Base-by-base conservation (phyloP, 129 eudicot species). In the Tagetes erecta region DNA sequence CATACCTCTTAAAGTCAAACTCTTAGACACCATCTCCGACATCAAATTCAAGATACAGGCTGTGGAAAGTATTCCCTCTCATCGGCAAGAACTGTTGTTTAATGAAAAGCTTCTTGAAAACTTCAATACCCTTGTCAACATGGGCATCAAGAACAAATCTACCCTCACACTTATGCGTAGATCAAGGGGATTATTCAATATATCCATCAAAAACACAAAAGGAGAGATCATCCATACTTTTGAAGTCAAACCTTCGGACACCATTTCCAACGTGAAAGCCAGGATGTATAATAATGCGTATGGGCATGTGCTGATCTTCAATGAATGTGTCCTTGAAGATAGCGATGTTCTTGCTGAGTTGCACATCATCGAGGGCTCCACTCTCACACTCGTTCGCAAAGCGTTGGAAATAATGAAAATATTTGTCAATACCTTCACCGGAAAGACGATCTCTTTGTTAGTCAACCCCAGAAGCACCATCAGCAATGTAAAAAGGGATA, bases 261-360 rank as follows among this genome's bases (percentile, higher is more conserved):
- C 40, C 64, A 31, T 58, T 4, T 5, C n/a, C 10, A 12, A 67
- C 2, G 50, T 67, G n/a, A 67, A 67, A 46, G 13, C 5, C 30
- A 35, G 2, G 39, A 20, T 20, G 27, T 20, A 20, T 20, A 20
- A 20, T 20, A 20, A 20, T 20, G 27, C 27, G 27, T 20, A 11
- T 20, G 47, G 62, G 59, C 78, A 62, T 46, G 53, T 67, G 57
- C 55, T 50, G 56, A 50, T 50, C 13, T 12, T 50, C 27, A 11
- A 50, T 11, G 56, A 50, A 50, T 11, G 13, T 12, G 56, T 50
- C 27, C 50, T 62, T 13, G 60, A 44, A n/a, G 78, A 74, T 46
- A 57, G 70, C 3, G 13, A 63, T 34, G 64, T 56, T 3, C 79
- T 75, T 9, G 51, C 40, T 40, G 79, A 75, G 34, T 47, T 45